A percentile compares a stretch with the other conserved stretches of the same genome.
phyloP scores from a whole-genome alignment of 2,329 filamentous ascomycete genomes.

The Huntiella savannae region DNA sequence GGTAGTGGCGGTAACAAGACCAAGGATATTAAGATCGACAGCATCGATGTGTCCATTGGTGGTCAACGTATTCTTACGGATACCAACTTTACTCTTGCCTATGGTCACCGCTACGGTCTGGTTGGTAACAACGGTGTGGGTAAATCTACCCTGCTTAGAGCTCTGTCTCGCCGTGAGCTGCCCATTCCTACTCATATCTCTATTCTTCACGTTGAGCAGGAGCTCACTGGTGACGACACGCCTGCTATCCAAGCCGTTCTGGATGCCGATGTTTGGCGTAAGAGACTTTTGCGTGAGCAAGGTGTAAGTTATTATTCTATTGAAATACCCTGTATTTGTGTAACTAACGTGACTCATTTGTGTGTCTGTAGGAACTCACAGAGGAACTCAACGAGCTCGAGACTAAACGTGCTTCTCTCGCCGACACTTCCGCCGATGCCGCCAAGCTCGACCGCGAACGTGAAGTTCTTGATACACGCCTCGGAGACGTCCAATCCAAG shows the following conservation, averaged over 20 bases:
- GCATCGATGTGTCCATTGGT: conserved; percentile 82
- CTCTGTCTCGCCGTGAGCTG: conserved; percentile 80
- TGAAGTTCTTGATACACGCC: conserved; percentile 74
- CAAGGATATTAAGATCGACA: conserved; percentile 97
- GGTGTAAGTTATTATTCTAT: conserved; percentile 32
- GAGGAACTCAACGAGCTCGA: conserved; percentile 61
- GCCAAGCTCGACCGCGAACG: conserved; percentile 68
- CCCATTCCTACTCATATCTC: conserved; percentile 93
- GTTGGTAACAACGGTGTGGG: conserved; percentile 99
- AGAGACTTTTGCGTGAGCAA: conserved; percentile 81
- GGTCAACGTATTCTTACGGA: conserved; percentile 79
- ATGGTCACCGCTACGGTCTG: conserved; percentile 85
- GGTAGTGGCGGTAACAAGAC: conserved; percentile 66
- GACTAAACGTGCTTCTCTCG: conserved; percentile 54
- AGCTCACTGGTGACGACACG: conserved; percentile 90
- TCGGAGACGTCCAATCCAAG: conserved; percentile 81
- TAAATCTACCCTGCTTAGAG: conserved; percentile 85
- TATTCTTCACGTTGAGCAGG: conserved; percentile 96
- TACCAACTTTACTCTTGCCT: conserved; percentile 74
- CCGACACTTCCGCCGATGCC: conserved; percentile 82
- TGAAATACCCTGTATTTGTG: background rate
- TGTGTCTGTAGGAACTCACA: conserved; percentile 44
- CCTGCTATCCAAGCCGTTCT: conserved; percentile 85
- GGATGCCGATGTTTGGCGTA: conserved; percentile 96
- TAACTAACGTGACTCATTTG: background rate